Conservation (phyloP, 2,329 filamentous ascomycete species). For the Phaeosphaeriaceae sp. region DNA sequence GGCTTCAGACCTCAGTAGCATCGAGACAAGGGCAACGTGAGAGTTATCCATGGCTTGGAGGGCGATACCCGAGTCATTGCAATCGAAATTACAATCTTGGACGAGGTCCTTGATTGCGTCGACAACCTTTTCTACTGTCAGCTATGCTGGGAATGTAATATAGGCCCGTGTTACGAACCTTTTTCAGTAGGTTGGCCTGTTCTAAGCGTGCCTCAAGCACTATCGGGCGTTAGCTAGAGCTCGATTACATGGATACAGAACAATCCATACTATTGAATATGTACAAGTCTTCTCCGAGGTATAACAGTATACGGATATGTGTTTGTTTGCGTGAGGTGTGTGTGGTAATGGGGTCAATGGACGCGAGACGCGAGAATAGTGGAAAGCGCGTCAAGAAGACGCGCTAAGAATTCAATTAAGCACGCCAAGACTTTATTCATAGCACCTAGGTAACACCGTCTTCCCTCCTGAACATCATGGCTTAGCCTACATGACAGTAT, state of each 20-base stretch:
- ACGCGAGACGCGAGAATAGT: slow-evolving; percentile 26
- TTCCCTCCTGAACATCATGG: background rate
- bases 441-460: slow-evolving; percentile 4
- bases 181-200: slow-evolving; percentile 93
- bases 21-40: slow-evolving; percentile 97
- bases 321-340: slow-evolving; percentile 10
- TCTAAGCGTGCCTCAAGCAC: slow-evolving; percentile 98
- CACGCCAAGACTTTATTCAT: slow-evolving; percentile 3
- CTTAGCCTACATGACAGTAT: too few species aligned
- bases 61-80: slow-evolving; percentile 98
- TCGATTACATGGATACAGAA: background rate
- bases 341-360: slow-evolving; percentile 23
- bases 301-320: slow-evolving; percentile 4
- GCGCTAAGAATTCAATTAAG: slow-evolving; percentile 26
- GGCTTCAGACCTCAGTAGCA: slow-evolving; percentile 95
- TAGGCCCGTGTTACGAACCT: slow-evolving; percentile 61
- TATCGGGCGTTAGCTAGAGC: slow-evolving; percentile 42
- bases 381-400: slow-evolving; percentile 24
- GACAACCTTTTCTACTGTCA: slow-evolving; percentile 70
- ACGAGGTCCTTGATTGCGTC: slow-evolving; percentile 99
- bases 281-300: background rate
- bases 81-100: slow-evolving; percentile 99
- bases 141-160: background rate
- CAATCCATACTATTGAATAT: slow-evolving; percentile 28
- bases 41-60: slow-evolving; percentile 99